Evolutionary conservation across 441 rosid genomes (phyloP), one percentile per base, ranked within the genome.

Genomic region (Dalechampia spathulata): DNA sequence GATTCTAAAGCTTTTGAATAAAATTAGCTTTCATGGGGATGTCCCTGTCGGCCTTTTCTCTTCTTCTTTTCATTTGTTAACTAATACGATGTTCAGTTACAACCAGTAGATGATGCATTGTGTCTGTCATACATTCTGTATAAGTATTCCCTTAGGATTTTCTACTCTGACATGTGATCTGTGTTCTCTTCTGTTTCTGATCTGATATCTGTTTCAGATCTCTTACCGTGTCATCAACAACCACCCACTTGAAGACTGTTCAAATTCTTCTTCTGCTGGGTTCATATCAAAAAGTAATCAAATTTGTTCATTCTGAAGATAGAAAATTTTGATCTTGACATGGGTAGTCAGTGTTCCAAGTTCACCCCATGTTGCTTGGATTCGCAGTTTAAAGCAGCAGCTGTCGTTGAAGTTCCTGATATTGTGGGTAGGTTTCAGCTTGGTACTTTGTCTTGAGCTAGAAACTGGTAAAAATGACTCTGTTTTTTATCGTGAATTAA

Each of bases 271-370:
- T 0, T 2, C 5, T 14, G 15, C 34, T n/a, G 40, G 21, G 26
- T 60, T 49, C 28, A 6, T 20, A 6, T 50, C n/a, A 19, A 34
- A 51, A 36, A 20, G 21, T 4, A 8, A 10, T 52, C 46, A 15
- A 44, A 36, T 52, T 54, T 15, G 43, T 15, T 39, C 4, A 30
- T 3, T 48, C 45, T 52, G 9, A 46, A 15, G 19, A 14, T 45
- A 1, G 7, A 37, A 37, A 5, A 1, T 37, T 37, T 37, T 36
- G 62, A 1, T 37, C 14, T 37, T 36, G 62, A 61, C 38, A 90
- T 91, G 98, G 98, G 98, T 52, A 67, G 87, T 67, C 82, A 66
- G 46, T 80, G 82, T 50, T 81, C 91, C 20, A 88, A 77, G 72
- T 53, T 92, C 56, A 62, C 79, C n/a, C 64, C 74, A 0, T 92